Evolutionary conservation across 768 basidiomycete species (phyloP).

Genomic region (Tubosaeta brunneosetosa): DNA sequence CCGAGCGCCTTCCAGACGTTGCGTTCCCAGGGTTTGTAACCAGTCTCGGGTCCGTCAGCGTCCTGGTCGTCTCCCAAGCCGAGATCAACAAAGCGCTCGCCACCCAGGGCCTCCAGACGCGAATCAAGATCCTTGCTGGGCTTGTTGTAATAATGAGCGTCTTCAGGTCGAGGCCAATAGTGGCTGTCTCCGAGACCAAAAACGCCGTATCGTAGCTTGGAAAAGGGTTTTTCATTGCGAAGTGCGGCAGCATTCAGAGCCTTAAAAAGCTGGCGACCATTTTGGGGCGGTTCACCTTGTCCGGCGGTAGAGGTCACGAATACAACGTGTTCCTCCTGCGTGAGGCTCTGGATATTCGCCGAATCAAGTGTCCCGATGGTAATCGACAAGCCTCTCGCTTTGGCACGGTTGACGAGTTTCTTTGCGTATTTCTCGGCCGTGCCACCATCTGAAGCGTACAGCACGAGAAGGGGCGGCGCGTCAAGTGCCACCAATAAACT

Average conservation of each 20-base stretch:
- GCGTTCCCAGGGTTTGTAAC: conserved; percentile 96
- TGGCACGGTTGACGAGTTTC: conserved; percentile 74
- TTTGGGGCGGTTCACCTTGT: conserved; percentile 97
- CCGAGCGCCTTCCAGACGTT: conserved; percentile 90
- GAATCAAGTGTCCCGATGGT: conserved; percentile 79
- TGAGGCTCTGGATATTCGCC: conserved; percentile 66
- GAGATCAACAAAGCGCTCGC: conserved; percentile 63
- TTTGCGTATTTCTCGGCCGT: conserved; percentile 96
- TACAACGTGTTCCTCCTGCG: conserved; percentile 68
- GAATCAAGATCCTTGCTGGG: conserved; percentile 86
- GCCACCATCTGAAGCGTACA: conserved; percentile 96
- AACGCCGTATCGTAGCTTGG: conserved; percentile 71
- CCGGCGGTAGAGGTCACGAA: conserved; percentile 93
- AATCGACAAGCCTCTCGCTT: conserved; percentile 76
- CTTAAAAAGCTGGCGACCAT: conserved; percentile 88
- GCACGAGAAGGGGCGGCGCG: conserved; percentile 79
- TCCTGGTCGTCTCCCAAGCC: conserved; percentile 97
- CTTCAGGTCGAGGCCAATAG: conserved; percentile 97
- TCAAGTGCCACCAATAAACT: conserved; percentile 81
- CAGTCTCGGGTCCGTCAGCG: conserved; percentile 92
- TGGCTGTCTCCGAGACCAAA: conserved; percentile 98
- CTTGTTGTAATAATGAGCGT: conserved; percentile 98
- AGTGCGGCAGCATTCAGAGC: conserved; percentile 61
- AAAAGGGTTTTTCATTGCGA: conserved; percentile 49
- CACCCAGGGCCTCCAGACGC: conserved; percentile 75